These are phyloP conservation scores for Chromosphaera perkinsii DNA, from an alignment of 208 protist genomes.

Conservation along the genomic window DNA sequence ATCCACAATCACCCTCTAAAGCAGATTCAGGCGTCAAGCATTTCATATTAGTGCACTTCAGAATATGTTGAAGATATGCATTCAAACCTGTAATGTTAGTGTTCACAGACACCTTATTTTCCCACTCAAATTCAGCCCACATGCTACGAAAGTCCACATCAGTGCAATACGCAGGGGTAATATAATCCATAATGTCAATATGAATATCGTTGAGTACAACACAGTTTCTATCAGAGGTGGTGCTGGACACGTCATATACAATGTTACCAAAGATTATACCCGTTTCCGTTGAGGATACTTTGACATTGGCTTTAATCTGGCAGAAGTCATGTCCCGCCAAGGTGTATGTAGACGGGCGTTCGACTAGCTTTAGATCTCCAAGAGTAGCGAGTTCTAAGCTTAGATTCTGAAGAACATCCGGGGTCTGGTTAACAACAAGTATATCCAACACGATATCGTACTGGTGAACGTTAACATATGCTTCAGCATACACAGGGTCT, in stretches of 20 bases:
- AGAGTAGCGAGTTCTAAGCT: slow-evolving; percentile 85
- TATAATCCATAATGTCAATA: slow-evolving; percentile 98
- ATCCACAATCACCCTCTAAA: slow-evolving; percentile 76
- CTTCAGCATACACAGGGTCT: slow-evolving; percentile 93
- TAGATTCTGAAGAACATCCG: slow-evolving; percentile 80
- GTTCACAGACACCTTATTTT: slow-evolving; percentile 84
- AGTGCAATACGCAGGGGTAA: slow-evolving; percentile 69
- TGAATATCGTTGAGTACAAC: slow-evolving; percentile 91
- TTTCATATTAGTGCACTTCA: slow-evolving; percentile 85
- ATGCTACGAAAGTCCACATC: slow-evolving; percentile 85
- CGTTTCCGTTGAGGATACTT: slow-evolving; percentile 93
- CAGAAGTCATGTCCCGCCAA: slow-evolving; percentile 74
- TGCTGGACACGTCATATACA: slow-evolving; percentile 80
- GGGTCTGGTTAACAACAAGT: slow-evolving; percentile 82
- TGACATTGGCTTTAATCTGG: slow-evolving; percentile 84
- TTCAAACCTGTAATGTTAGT: slow-evolving; percentile 50
- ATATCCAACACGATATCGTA: slow-evolving; percentile 93
- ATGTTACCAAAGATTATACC: slow-evolving; percentile 93
- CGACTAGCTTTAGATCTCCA: slow-evolving; percentile 91
- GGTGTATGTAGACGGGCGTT: slow-evolving; percentile 84
- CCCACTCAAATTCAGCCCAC: slow-evolving; percentile 97
- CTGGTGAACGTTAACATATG: slow-evolving; percentile 87
- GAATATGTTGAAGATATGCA: slow-evolving; percentile 81
- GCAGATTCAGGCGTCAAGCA: slow-evolving; percentile 62
- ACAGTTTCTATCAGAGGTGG: slow-evolving; percentile 66